Percentiles rank a stretch among this genome's conserved stretches.
Conservation (phyloP, 2,329 filamentous ascomycete species). For the Teratosphaeria zuluensis region DNA sequence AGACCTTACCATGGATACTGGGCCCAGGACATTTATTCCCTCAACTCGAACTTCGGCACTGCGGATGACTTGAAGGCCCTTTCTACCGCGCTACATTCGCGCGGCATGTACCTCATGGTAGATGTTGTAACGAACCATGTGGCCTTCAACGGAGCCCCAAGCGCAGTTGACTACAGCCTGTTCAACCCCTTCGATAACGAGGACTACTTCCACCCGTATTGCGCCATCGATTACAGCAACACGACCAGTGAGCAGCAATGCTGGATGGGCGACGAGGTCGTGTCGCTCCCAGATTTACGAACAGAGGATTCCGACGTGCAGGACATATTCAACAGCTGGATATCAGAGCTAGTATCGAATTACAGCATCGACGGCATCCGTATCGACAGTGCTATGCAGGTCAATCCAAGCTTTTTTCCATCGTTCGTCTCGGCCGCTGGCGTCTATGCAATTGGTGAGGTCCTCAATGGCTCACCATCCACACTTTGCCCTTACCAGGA, state of each 20-base stretch:
- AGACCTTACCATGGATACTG: slow-evolving; percentile 41
- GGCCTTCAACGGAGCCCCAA: slow-evolving; percentile 21
- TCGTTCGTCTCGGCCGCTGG: neutral
- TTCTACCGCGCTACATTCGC: slow-evolving; percentile 32
- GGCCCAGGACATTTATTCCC: slow-evolving; percentile 33
- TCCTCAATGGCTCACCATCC: neutral
- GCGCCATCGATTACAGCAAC: slow-evolving; percentile 41
- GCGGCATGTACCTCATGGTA: slow-evolving; percentile 42
- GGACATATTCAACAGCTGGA: slow-evolving; percentile 36
- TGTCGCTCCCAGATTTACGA: slow-evolving; percentile 34
- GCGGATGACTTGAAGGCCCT: slow-evolving; percentile 35
- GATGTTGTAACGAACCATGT: slow-evolving; percentile 40
- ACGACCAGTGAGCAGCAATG: slow-evolving; percentile 2
- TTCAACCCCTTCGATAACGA: slow-evolving; percentile 31
- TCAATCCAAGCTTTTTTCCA: neutral
- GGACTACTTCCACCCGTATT: slow-evolving; percentile 37
- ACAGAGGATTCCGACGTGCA: slow-evolving; percentile 34
- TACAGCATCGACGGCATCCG: slow-evolving; percentile 33
- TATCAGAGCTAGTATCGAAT: slow-evolving; percentile 30
- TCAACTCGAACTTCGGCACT: slow-evolving; percentile 40
- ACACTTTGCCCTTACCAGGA: slow-evolving; percentile 14
- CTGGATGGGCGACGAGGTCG: neutral
- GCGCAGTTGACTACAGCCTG: slow-evolving; percentile 22
- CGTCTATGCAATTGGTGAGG: slow-evolving; percentile 19
- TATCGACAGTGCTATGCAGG: slow-evolving; percentile 24